These are phyloP conservation scores for Aspergillus biplanus DNA, from an alignment of 495 filamentous ascomycete genomes.

Conservation along the genomic window DNA sequence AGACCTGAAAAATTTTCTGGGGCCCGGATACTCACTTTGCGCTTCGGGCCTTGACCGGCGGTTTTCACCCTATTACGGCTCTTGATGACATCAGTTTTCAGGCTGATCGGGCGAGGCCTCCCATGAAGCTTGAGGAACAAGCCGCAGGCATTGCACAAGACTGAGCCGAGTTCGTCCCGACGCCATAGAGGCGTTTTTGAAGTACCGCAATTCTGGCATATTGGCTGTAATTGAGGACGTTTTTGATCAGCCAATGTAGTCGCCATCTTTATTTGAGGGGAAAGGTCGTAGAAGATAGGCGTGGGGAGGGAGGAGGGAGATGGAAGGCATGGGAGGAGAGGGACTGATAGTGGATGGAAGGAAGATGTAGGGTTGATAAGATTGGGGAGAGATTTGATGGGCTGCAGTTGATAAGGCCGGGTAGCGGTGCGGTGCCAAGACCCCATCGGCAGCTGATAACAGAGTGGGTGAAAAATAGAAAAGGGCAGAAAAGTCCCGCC, in stretches of 20 bases:
- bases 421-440: conserved; percentile 45
- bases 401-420: conserved; percentile 46
- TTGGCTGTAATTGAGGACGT: conserved; percentile 75
- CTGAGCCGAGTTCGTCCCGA: conserved; percentile 90
- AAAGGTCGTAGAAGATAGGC: conserved; percentile 23
- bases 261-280: conserved; percentile 52
- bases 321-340: conserved; percentile 16
- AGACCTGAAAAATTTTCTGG: conserved; percentile 34
- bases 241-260: conserved; percentile 60
- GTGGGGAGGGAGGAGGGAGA: conserved; percentile 25
- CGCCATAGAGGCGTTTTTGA: conserved; percentile 97
- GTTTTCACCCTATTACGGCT: conserved; percentile 98
- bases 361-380: conserved; percentile 49
- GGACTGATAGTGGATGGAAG: conserved; percentile 36
- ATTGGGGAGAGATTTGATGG: conserved; percentile 53
- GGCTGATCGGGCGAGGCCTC: conserved; percentile 85
- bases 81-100: conserved; percentile 99
- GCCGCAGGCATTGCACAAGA: conserved; percentile 99
- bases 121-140: conserved; percentile 97
- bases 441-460: conserved; percentile 39
- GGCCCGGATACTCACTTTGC: conserved; percentile 67
- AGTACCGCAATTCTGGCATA: conserved; percentile 96
- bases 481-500: conserved; percentile 20
- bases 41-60: conserved; percentile 79
- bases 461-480: conserved; percentile 36